Conservation (phyloP, 345 rosid genomes). For the Rhodomyrtus tomentosa region DNA sequence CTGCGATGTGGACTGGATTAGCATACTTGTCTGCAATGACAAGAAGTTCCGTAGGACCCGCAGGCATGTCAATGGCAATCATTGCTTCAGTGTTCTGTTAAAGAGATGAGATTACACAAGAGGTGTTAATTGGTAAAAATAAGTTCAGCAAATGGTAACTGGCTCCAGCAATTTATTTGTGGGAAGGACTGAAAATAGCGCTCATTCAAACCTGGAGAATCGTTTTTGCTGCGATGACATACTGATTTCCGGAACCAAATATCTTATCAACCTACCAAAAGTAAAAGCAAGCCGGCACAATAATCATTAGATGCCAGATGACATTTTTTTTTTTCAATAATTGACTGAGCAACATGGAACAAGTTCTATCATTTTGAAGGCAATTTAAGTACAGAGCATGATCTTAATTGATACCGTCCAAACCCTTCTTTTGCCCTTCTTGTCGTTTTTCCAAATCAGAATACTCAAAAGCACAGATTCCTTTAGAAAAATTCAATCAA, state of each 20-base stretch:
- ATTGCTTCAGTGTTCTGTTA: constrained; percentile 93
- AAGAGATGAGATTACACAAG: background rate
- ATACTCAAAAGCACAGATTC: too few species aligned
- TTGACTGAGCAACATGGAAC: background rate
- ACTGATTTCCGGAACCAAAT: constrained; percentile 94
- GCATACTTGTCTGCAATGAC: constrained; percentile 85
- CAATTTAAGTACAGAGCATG: background rate
- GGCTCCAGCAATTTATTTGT: background rate
- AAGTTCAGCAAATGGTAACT: background rate
- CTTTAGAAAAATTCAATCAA: too few species aligned
- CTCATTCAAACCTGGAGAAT: constrained; percentile 58
- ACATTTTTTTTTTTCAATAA: background rate
- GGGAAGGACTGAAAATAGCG: background rate
- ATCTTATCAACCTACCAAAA: constrained; percentile 71
- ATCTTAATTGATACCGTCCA: background rate
- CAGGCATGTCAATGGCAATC: constrained; percentile 99
- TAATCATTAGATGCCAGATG: background rate
- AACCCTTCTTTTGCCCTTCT: background rate
- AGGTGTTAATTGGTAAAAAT: background rate
- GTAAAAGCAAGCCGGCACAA: background rate
- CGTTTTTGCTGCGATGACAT: constrained; percentile 96
- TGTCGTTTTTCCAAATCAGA: background rate
- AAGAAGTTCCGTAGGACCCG: constrained; percentile 93
- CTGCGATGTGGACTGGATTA: constrained; percentile 78
- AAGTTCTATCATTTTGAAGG: too few species aligned